These are phyloP conservation scores for Hypoxylon lienhwacheense DNA, from an alignment of 495 filamentous ascomycete species.

Conservation along the genomic window DNA sequence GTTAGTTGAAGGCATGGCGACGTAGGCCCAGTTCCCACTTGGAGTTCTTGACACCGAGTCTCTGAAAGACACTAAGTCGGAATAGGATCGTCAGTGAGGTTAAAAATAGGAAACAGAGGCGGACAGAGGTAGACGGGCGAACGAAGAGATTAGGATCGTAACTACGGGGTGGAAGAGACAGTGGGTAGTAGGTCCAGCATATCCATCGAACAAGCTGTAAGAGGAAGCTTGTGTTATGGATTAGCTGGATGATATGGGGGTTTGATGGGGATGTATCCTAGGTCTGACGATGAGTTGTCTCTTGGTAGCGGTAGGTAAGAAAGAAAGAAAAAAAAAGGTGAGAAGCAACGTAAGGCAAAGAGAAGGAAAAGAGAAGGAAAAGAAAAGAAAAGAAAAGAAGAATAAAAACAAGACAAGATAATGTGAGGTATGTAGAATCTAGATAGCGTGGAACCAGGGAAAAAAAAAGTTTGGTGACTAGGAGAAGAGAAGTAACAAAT, in stretches of 20 bases:
- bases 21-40: slow-evolving; percentile 11
- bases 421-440: slow-evolving; percentile 3
- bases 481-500: slow-evolving; percentile 2
- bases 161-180: slow-evolving; percentile 15
- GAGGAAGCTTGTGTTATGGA: slow-evolving; percentile 2
- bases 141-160: slow-evolving; percentile 12
- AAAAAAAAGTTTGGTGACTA: slow-evolving; percentile 28
- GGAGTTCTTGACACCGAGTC: slow-evolving; percentile 5
- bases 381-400: slow-evolving; percentile 12
- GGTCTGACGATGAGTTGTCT: slow-evolving; percentile 24
- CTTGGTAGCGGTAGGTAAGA: too few species aligned
- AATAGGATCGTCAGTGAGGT: slow-evolving; percentile 15
- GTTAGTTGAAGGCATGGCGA: slow-evolving; percentile 31
- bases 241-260: background rate
- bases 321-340: too few species aligned
- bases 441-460: slow-evolving; percentile 18
- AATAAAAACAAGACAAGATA: slow-evolving; percentile 17
- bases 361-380: too few species aligned
- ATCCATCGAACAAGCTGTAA: slow-evolving; percentile 21
- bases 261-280: slow-evolving; percentile 10
- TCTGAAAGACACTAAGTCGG: background rate
- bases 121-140: slow-evolving; percentile 2
- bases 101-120: too few species aligned
- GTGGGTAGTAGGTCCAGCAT: too few species aligned
- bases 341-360: too few species aligned